A percentile compares a stretch with the other conserved stretches of the same genome.
Conservation (phyloP, 2,329 filamentous ascomycete genomes). For the Nigrospora osmanthi region DNA sequence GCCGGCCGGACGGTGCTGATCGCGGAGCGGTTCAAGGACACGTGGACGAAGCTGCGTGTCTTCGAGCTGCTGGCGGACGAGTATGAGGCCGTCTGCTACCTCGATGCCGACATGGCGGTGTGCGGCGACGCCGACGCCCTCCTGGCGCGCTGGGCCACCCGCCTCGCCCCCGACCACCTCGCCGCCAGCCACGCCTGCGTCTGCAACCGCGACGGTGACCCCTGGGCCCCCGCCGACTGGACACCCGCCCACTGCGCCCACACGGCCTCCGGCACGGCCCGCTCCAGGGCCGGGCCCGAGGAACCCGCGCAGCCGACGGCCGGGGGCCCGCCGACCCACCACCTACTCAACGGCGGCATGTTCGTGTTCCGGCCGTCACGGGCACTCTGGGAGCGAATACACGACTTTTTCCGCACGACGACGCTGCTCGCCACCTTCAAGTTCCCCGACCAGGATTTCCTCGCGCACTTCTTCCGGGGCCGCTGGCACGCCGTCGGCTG, state of each 20-base stretch:
- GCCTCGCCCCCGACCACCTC: slow-evolving; percentile 30
- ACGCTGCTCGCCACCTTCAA: slow-evolving; percentile 31
- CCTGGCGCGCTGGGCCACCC: slow-evolving; percentile 23
- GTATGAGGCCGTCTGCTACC: slow-evolving; percentile 35
- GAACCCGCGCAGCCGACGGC: no score
- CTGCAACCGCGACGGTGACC: slow-evolving; percentile 41
- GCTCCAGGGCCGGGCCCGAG: slow-evolving; percentile 23
- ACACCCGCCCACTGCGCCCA: slow-evolving; percentile 38
- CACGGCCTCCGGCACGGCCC: slow-evolving; percentile 28
- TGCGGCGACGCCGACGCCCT: slow-evolving; percentile 33
- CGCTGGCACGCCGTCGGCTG: slow-evolving; percentile 36
- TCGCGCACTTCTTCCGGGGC: slow-evolving; percentile 36
- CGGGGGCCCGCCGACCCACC: slow-evolving; percentile 31
- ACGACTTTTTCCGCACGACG: slow-evolving; percentile 25
- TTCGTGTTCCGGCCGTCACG: slow-evolving; percentile 38
- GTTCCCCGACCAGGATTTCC: slow-evolving; percentile 46
- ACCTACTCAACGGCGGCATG: slow-evolving; percentile 41
- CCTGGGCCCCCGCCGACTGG: slow-evolving; percentile 43
- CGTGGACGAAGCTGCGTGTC: slow-evolving; percentile 47
- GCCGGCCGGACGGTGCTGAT: slow-evolving; percentile 27
- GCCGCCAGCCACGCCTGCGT: slow-evolving; percentile 42
- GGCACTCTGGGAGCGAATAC: slow-evolving; percentile 28
- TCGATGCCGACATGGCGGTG: slow-evolving; percentile 45
- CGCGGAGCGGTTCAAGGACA: slow-evolving; percentile 43
- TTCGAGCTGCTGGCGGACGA: slow-evolving; percentile 29